Base-by-base conservation (phyloP, 768 basidiomycete genomes). In the Phylloporus scabripes region DNA sequence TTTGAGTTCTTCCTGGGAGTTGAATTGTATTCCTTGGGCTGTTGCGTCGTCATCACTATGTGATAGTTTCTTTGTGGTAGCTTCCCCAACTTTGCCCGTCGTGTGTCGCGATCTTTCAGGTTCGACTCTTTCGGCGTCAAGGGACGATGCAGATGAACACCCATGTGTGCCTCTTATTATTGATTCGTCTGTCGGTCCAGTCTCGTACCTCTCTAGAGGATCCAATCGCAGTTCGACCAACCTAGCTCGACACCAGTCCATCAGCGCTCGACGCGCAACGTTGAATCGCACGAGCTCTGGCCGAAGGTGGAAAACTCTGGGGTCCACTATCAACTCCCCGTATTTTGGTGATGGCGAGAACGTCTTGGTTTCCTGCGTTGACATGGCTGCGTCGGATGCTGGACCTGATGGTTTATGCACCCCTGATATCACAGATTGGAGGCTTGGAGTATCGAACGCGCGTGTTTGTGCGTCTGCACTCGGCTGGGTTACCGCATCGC, bases 221-320 rank as follows among this genome's bases (percentile, higher is more conserved):
- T 29, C 18, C n/a, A 23, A 1, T 11, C 21, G 31, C 10, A 28
- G 24, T 26, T 45, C 44, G 12, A 10, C 21, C 24, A 17, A 40
- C 37, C 43, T 45, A 15, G 26, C 8, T 26, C 44, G 43, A 18
- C 55, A 60, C 52, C 59, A 57, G 9, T 45, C 29, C 38, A 52
- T 48, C 37, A 60, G 32, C 23, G 24, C 26, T 23, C 41, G 48
- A n/a, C 46, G 9, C 2, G 18, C 21, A 12, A 33, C 46, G 15
- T 60, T 46, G 14, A 26, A 47, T 42, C 23, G 55, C 6, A 6
- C 17, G 20, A 60, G 33, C 28, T 43, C 50, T 14, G 38, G 31
- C 14, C 55, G 46, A 23, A 60, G 36, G 8, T n/a, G 31, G 31
- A 20, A 17, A 3, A 50, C 17, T 9, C 52, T 33, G n/a, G 59